Evolutionary conservation across 164 flowering plant species (phyloP).

Genomic region (Kingdonia uniflora): DNA sequence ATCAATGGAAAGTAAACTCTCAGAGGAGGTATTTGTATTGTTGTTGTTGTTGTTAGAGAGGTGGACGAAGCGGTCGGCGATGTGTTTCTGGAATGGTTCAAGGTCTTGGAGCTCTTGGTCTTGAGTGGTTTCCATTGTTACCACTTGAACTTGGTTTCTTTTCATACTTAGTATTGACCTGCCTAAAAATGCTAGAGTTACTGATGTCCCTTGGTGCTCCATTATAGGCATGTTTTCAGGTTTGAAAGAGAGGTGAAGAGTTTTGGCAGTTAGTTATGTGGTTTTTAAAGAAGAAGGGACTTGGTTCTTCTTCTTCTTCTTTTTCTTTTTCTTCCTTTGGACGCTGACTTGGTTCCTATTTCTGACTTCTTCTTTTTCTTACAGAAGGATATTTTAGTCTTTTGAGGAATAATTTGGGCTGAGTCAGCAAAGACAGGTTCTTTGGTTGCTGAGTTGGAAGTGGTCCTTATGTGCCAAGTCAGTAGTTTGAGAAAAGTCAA

Average conservation of each 20-base stretch:
- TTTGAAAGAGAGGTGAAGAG: conserved; percentile 9
- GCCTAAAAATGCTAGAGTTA: conserved; percentile 32
- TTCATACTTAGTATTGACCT: conserved; percentile 66
- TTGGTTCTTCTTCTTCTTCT: not conserved
- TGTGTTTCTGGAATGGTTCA: conserved; percentile 57
- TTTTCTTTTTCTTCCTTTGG: not conserved
- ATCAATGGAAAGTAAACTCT: conserved; percentile 40
- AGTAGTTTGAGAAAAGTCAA: too few relatives aligned
- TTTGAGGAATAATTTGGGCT: too few relatives aligned
- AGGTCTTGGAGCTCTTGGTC: conserved; percentile 64
- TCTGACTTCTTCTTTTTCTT: too few relatives aligned
- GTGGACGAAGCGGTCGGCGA: conserved; percentile 51
- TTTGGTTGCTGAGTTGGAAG: too few relatives aligned
- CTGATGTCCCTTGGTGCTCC: conserved; percentile 26
- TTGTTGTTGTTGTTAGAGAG: conserved; percentile 8
- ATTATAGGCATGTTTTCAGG: conserved; percentile 41
- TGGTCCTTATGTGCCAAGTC: too few relatives aligned
- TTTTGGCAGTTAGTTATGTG: not conserved
- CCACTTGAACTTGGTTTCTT: conserved; percentile 43
- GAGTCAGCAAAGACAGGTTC: too few relatives aligned
- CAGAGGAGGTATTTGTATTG: conserved; percentile 1
- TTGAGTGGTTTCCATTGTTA: conserved; percentile 41
- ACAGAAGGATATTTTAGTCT: too few relatives aligned
- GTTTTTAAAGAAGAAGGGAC: too few relatives aligned
- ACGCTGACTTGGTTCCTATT: not conserved